Evolutionary conservation across 106 monocot species (phyloP).

Genomic region (Dendrobium nobile): DNA sequence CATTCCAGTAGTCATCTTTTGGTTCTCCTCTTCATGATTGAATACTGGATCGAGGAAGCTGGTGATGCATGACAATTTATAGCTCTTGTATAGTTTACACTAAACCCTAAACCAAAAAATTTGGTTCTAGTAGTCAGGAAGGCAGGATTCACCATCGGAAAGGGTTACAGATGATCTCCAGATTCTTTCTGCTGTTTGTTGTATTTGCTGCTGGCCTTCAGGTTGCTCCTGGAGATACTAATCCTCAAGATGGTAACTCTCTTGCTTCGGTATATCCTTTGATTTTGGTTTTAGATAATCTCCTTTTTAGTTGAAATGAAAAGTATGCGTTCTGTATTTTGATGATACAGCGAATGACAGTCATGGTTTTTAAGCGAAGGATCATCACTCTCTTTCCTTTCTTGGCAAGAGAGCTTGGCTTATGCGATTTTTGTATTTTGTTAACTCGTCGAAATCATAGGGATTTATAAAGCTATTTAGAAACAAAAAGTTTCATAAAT

Average conservation of each 20-base stretch:
- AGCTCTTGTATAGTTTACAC: neutral
- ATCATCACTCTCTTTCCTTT: too few relatives aligned
- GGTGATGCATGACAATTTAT: neutral
- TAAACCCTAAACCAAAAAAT: neutral
- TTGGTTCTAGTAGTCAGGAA: neutral
- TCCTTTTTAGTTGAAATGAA: neutral
- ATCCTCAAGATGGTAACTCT: constrained; percentile 40
- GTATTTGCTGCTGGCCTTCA: constrained; percentile 5
- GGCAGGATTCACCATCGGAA: neutral
- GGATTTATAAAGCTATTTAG: neutral
- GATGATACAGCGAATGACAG: neutral
- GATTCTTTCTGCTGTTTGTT: constrained; percentile 23
- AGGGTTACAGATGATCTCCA: neutral
- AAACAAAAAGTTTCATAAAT: neutral
- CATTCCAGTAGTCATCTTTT: neutral
- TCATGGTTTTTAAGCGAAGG: too few relatives aligned
- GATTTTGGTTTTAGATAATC: neutral
- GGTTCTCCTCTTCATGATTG: neutral
- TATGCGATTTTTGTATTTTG: neutral
- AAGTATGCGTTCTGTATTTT: neutral
- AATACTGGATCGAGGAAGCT: neutral
- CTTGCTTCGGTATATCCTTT: neutral
- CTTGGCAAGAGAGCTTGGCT: neutral
- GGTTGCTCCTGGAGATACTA: constrained; percentile 15
- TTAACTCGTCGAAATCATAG: too few relatives aligned